These are phyloP conservation scores for Camellia oleifera DNA, from an alignment of 179 eudicot genomes.

Conservation along the genomic window DNA sequence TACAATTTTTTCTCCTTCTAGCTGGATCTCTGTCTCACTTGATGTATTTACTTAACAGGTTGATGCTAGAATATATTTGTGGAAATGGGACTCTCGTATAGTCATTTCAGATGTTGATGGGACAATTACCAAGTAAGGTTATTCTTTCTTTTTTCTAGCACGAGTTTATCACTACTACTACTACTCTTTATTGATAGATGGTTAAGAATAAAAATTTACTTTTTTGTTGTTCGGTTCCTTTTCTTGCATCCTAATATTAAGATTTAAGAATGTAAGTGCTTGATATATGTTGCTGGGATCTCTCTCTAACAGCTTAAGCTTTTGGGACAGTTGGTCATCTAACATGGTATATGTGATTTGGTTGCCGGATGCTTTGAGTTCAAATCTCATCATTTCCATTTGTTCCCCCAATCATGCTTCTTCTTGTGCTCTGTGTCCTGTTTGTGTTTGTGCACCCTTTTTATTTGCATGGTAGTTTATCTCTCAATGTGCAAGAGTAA, in stretches of 20 bases:
- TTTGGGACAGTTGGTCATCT: not conserved
- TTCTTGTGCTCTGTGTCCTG: not conserved
- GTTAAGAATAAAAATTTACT: not conserved
- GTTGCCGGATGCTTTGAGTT: not conserved
- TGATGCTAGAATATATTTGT: conserved; percentile 87
- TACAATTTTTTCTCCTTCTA: not conserved
- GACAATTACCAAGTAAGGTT: conserved; percentile 83
- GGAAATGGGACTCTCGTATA: conserved; percentile 87
- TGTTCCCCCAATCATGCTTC: not conserved
- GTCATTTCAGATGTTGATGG: conserved; percentile 99
- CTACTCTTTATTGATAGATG: not conserved
- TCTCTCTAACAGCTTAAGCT: not conserved
- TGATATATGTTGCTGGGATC: too few relatives aligned
- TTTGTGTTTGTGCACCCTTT: not conserved
- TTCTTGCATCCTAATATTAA: not conserved
- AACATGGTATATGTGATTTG: not conserved
- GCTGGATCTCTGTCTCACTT: not conserved
- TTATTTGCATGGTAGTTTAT: not conserved
- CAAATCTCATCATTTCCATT: not conserved
- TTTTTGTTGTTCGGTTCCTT: not conserved
- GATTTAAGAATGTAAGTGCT: too few relatives aligned
- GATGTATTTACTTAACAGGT: conserved; percentile 43
- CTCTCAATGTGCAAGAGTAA: not conserved
- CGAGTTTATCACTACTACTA: not conserved
- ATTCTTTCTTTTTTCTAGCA: not conserved